phyloP scores from a whole-genome alignment of 495 filamentous ascomycete genomes.

The Pyrenula aspistea region DNA sequence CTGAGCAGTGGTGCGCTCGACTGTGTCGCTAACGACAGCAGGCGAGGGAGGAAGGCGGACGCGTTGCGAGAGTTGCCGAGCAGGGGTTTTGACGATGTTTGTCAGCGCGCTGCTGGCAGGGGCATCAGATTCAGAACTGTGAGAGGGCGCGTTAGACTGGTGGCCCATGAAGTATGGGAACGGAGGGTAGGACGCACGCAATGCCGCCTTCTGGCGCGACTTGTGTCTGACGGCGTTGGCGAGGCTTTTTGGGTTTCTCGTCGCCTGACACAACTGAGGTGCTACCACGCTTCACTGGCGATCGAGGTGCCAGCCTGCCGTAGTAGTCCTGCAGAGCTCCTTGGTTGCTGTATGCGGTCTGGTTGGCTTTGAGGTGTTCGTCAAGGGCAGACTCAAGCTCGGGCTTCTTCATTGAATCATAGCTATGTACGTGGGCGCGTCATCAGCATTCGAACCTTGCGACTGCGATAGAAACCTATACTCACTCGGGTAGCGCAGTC shows the following conservation, averaged over 20 bases:
- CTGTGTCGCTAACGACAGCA: slow-evolving; percentile 66
- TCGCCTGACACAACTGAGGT: slow-evolving; percentile 11
- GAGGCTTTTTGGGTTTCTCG: slow-evolving; percentile 18
- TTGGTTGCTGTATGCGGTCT: slow-evolving; percentile 45
- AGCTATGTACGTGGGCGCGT: slow-evolving; percentile 31
- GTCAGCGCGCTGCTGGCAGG: slow-evolving; percentile 11
- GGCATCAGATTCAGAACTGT: neutral
- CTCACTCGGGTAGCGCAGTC: slow-evolving; percentile 64
- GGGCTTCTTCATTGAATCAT: slow-evolving; percentile 58
- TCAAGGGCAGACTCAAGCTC: slow-evolving; percentile 75
- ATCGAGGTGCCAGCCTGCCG: slow-evolving; percentile 47
- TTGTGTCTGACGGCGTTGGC: slow-evolving; percentile 22
- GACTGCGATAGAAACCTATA: slow-evolving; percentile 7
- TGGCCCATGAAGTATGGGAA: neutral
- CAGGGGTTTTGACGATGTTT: neutral
- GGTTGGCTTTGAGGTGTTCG: slow-evolving; percentile 57
- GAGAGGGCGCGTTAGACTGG: neutral
- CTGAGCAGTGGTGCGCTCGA: slow-evolving; percentile 60
- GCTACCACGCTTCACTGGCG: slow-evolving; percentile 59
- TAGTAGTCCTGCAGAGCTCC: slow-evolving; percentile 65
- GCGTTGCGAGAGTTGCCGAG: slow-evolving; percentile 12
- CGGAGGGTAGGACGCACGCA: slow-evolving; percentile 23
- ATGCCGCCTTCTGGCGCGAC: slow-evolving; percentile 27
- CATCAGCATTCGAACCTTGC: slow-evolving; percentile 4
- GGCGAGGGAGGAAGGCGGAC: slow-evolving; percentile 64